Percentiles rank a stretch among this genome's conserved stretches.
These are phyloP conservation scores for Talaromyces adpressus DNA, from an alignment of 495 filamentous ascomycete species.

Conservation along the genomic window DNA sequence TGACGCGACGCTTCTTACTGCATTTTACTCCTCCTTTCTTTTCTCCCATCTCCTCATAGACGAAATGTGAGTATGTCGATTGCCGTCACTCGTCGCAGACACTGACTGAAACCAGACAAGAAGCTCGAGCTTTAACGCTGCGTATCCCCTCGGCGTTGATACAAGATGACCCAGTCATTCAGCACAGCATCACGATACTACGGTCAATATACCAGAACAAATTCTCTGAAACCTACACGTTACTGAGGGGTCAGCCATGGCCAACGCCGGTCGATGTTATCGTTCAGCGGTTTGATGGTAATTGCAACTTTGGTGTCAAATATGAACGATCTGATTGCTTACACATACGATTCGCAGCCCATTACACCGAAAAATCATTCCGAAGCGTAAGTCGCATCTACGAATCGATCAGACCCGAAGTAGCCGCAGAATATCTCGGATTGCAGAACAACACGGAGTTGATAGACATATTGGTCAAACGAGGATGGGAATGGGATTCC, in stretches of 20 bases:
- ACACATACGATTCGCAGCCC: conserved; percentile 19
- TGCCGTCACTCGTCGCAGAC: neutral
- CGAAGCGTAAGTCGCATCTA: conserved; percentile 41
- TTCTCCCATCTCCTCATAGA: conserved; percentile 45
- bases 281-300: conserved; percentile 37
- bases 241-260: conserved; percentile 38
- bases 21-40: conserved; percentile 45
- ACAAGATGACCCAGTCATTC: conserved; percentile 33
- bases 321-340: neutral
- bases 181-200: conserved; percentile 38
- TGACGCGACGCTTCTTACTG: conserved; percentile 28
- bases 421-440: conserved; percentile 40
- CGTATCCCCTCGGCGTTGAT: conserved; percentile 35
- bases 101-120: conserved; percentile 24
- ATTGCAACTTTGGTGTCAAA: conserved; percentile 1
- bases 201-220: conserved; percentile 43
- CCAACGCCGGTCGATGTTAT: conserved; percentile 29
- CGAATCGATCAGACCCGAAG: conserved; percentile 38
- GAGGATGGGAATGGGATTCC: conserved; percentile 42
- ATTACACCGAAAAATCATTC: conserved; percentile 42
- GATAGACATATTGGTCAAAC: conserved; percentile 32
- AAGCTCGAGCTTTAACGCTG: conserved; percentile 45
- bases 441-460: conserved; percentile 25
- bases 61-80: conserved; percentile 33
- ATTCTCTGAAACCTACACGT: conserved; percentile 34